phyloP scores from a whole-genome alignment of 768 basidiomycete species.

The Boletus insuetus region DNA sequence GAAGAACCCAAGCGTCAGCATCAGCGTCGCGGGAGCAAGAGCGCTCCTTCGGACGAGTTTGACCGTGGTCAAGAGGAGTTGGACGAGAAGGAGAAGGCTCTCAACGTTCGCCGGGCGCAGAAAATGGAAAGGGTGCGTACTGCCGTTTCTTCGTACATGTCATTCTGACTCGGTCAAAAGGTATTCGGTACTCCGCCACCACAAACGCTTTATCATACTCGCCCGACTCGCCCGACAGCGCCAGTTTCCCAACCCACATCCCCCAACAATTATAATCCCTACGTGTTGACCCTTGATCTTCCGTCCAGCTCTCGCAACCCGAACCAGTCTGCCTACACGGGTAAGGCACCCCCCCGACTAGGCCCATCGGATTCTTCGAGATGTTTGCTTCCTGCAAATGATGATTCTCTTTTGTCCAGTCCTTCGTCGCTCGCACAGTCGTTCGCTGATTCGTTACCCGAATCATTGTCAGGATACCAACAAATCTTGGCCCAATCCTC shows the following conservation, averaged over 20 bases:
- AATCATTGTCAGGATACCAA: slow-evolving; percentile 15
- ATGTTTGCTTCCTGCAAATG: slow-evolving; percentile 42
- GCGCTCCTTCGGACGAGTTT: slow-evolving; percentile 46
- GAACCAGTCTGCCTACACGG: slow-evolving; percentile 49
- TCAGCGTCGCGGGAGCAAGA: slow-evolving; percentile 49
- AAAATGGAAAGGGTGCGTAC: slow-evolving; percentile 82
- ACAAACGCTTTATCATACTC: slow-evolving; percentile 73
- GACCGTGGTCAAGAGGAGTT: slow-evolving; percentile 71
- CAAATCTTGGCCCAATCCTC: slow-evolving; percentile 36
- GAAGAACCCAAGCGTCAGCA: slow-evolving; percentile 34
- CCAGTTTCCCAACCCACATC: slow-evolving; percentile 30
- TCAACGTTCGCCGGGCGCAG: slow-evolving; percentile 73
- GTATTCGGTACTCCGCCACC: slow-evolving; percentile 83
- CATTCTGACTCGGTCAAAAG: slow-evolving; percentile 35
- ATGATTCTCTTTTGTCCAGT: slow-evolving; percentile 13
- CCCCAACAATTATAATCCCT: slow-evolving; percentile 16
- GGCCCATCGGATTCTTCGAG: slow-evolving; percentile 63
- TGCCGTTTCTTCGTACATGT: neutral
- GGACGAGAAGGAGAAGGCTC: slow-evolving; percentile 69
- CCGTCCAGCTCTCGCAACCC: slow-evolving; percentile 36
- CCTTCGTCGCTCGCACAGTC: slow-evolving; percentile 21
- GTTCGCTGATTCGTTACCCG: slow-evolving; percentile 21
- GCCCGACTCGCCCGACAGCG: slow-evolving; percentile 39
- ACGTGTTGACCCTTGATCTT: slow-evolving; percentile 19
- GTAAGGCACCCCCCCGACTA: slow-evolving; percentile 47